These are phyloP conservation scores for Clavaria fumosa DNA, from an alignment of 768 basidiomycete species.

Conservation along the genomic window DNA sequence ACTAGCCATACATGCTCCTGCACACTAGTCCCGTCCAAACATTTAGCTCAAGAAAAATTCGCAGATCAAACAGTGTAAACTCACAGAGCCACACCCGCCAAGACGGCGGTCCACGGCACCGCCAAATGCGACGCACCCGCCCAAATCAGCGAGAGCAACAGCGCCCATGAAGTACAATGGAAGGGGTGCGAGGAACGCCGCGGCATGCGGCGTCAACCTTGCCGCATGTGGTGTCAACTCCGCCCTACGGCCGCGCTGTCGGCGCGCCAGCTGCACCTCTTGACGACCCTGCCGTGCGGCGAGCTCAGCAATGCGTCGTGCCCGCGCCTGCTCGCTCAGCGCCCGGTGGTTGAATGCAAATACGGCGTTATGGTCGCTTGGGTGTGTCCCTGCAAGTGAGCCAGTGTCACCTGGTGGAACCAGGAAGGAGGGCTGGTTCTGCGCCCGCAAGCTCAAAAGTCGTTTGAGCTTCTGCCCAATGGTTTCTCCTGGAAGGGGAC, in stretches of 20 bases:
- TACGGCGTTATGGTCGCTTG: slow-evolving; percentile 38
- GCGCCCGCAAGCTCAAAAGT: slow-evolving; percentile 9
- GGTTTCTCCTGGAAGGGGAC: slow-evolving; percentile 31
- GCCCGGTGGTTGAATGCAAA: slow-evolving; percentile 19
- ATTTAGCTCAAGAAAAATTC: slow-evolving; percentile 1
- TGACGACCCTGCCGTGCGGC: slow-evolving; percentile 13
- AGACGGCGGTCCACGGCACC: slow-evolving; percentile 14
- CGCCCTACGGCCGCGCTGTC: slow-evolving; percentile 13
- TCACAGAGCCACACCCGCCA: slow-evolving; percentile 16
- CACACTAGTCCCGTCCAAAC: slow-evolving; percentile 6
- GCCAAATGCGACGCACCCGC: slow-evolving; percentile 12
- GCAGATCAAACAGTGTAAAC: neutral
- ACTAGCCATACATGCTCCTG: slow-evolving; percentile 10
- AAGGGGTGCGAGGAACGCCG: slow-evolving; percentile 26
- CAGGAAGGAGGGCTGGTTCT: slow-evolving; percentile 17
- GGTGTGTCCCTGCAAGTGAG: slow-evolving; percentile 35
- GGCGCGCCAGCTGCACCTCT: slow-evolving; percentile 12
- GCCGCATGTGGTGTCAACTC: slow-evolving; percentile 8
- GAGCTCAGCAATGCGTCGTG: slow-evolving; percentile 14
- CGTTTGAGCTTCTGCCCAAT: slow-evolving; percentile 28
- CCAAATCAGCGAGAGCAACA: too few species aligned
- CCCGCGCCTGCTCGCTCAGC: slow-evolving; percentile 12
- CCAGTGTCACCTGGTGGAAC: slow-evolving; percentile 20
- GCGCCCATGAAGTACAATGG: slow-evolving; percentile 19
- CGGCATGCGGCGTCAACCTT: slow-evolving; percentile 13